phyloP scores from a whole-genome alignment of 2,329 filamentous ascomycete species.

The Colletotrichum tabaci region DNA sequence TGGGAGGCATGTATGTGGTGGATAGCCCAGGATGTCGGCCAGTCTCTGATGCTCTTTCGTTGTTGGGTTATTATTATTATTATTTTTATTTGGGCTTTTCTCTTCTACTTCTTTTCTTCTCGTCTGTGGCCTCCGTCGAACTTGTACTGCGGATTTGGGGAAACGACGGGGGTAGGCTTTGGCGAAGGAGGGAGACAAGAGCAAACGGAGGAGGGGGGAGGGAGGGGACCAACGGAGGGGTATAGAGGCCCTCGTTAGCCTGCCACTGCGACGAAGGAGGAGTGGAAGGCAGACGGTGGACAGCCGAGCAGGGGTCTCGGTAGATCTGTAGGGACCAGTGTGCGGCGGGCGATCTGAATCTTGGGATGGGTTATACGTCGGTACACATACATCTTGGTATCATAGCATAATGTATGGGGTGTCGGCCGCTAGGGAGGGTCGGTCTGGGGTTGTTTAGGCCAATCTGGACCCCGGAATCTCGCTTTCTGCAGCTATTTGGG shows the following conservation, averaged over 20 bases:
- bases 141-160: slow-evolving; percentile 1
- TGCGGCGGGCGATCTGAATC: slow-evolving; percentile 20
- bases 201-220: slow-evolving; percentile 13
- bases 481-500: slow-evolving; percentile 8
- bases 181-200: background rate
- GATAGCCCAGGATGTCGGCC: too few species aligned
- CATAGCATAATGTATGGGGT: background rate
- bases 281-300: background rate
- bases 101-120: too few species aligned
- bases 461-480: slow-evolving; percentile 12
- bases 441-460: slow-evolving; percentile 6
- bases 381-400: slow-evolving; percentile 4
- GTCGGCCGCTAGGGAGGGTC: background rate
- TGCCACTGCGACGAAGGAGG: background rate
- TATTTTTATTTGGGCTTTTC: too few species aligned
- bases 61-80: too few species aligned
- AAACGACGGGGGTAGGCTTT: background rate
- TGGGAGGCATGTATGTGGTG: background rate
- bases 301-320: background rate
- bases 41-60: background rate
- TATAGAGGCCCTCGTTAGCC: background rate
- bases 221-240: background rate
- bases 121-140: background rate
- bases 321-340: slow-evolving; percentile 13
- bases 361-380: background rate